These are phyloP conservation scores for Claviceps purpurea DNA, from an alignment of 2,329 filamentous ascomycete genomes.

Conservation along the genomic window DNA sequence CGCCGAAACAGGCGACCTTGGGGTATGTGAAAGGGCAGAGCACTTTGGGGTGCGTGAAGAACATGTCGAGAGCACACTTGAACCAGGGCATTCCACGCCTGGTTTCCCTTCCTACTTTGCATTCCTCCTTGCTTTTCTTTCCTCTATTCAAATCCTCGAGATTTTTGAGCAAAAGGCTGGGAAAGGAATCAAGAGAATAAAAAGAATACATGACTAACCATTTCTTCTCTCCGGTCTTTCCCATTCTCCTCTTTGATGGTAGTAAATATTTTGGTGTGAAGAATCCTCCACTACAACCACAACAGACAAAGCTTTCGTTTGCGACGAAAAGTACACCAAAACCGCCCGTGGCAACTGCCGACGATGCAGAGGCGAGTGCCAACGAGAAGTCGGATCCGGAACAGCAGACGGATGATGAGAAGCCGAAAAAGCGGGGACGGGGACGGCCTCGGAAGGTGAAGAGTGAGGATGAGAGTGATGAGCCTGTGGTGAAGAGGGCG, in stretches of 20 bases:
- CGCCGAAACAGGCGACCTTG: slow-evolving; percentile 65
- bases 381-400: slow-evolving; percentile 26
- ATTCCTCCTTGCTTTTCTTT: too few species aligned
- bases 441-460: slow-evolving; percentile 25
- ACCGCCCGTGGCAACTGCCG: slow-evolving; percentile 16
- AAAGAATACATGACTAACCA: neutral
- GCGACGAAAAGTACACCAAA: slow-evolving; percentile 37
- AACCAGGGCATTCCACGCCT: too few species aligned
- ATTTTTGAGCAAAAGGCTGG: neutral
- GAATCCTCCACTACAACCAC: slow-evolving; percentile 36
- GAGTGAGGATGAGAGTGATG: slow-evolving; percentile 35
- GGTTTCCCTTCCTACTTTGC: too few species aligned
- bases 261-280: slow-evolving; percentile 77
- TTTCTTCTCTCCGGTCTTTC: neutral
- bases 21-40: slow-evolving; percentile 76
- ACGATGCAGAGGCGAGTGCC: slow-evolving; percentile 14
- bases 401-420: slow-evolving; percentile 19
- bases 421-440: slow-evolving; percentile 32
- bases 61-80: too few species aligned
- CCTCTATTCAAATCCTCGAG: too few species aligned
- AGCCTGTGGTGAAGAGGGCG: slow-evolving; percentile 46
- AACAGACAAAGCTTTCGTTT: slow-evolving; percentile 72
- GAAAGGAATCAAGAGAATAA: neutral
- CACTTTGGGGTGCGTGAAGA: slow-evolving; percentile 51
- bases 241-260: neutral